Evolutionary conservation across 1,139 yeast genomes (phyloP), one percentile per base, ranked within the genome.

Genomic region (Debaryomyces coudertii): DNA sequence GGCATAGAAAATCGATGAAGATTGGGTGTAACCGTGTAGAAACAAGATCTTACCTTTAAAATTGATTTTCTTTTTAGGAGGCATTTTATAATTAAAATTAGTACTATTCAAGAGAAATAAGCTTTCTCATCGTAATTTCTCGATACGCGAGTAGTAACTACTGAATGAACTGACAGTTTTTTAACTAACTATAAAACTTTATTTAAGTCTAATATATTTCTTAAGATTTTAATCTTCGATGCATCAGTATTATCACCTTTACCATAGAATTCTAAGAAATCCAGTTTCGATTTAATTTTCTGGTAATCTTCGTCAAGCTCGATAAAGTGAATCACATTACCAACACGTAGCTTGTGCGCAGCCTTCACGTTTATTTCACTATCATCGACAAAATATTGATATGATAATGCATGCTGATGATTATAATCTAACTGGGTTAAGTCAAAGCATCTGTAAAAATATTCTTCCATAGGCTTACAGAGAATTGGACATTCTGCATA

Each of bases 381-480:
- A 62, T 90, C 97, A 64, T 93, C 99, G 14, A 93, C 81, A 61
- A 87, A 92, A 60, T 82, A 80, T 47, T 69, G 68, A 15, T 56
- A 50, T 2, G 55, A 45, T 60, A 66, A 51, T 2, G 53, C 66
- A 15, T 46, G 53, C 28, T 77, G 79, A 61, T 76, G 79, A 47
- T 47, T 55, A 44, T 70, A 75, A 51, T 75, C 76, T 24, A 83
- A 75, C 24, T 87, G 87, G 31, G 96, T 85, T 47, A 82, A 78
- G 9, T 61, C 51, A 66, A 88, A 73, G 15, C 90, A 83, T 78
- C 60, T 83, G 69, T 53, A 66, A 54, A 67, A 76, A 54, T 63
- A 76, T 45, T 61, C 73, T 12, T 73, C 70, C 83, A 88, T 88
- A 12, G 99, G 99, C 69, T 93, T 93, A 69, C 98, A 92, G 27